Base-by-base conservation (phyloP, 495 filamentous ascomycete species). In the Pseudomonodictys pantanalensis region DNA sequence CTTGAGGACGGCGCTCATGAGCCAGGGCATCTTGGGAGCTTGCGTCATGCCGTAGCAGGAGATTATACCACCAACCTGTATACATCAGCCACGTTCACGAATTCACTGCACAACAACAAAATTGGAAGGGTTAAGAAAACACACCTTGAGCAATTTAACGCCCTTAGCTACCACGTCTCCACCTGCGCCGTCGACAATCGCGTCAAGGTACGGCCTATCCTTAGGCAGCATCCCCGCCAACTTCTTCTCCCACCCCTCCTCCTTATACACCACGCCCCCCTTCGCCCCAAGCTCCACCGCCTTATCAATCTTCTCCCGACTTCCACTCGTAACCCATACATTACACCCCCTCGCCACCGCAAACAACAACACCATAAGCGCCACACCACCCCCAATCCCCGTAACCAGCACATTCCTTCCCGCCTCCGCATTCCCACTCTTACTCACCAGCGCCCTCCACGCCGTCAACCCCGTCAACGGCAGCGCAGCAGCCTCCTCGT, bases 391-490 rank as follows among this genome's bases (percentile, higher is more conserved):
- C 11, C 74, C 74, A 67, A 76, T 74, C 8, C 74, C 74, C 23
- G 74, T 76, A 20, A 76, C 61, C 52, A 76, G 43, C 2, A 76
- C 66, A 52, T 74, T 76, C 30, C 60, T 48, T 11, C 74, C 74
- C 3, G 66, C 58, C 66, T 58, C 62, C 66, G 70, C 73, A 60
- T 72, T 70, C 24, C 63, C 66, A 3, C 51, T 58, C 67, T 76
- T 97, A 1, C 78, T 86, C 20, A 91, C 79, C 51, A 91, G 73
- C 0, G 92, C 91, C 30, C 92, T 76, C 88, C 89, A 97, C 10
- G 78, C 92, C n/a, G 92, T 97, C 62, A 95, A 68, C 0, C 90
- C 92, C 0, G 86, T 86, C 29, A 96, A 71, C 1, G 91, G 91
- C 28, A 97, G 64, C 12, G 88, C 89, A 0, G 91, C 92, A 0